Conservation (phyloP, 2,329 filamentous ascomycete species). For the Aureobasidium zeae region DNA sequence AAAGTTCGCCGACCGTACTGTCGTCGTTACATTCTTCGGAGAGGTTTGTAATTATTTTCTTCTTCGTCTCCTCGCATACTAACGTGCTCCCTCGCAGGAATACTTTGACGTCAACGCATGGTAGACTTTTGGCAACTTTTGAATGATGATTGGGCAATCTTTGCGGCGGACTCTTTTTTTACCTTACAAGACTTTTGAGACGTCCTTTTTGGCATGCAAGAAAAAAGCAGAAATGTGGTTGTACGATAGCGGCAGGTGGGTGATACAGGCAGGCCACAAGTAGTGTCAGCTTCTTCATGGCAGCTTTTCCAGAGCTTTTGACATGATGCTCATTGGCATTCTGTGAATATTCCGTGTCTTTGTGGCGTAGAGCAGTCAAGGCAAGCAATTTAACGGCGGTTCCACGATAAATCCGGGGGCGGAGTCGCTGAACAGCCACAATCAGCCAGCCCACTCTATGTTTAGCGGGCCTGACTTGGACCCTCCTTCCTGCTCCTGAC, state of each 20-base stretch:
- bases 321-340: neutral
- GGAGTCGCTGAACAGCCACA: constrained; percentile 8
- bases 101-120: constrained; percentile 90
- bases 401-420: constrained; percentile 14
- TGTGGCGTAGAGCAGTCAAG: no score
- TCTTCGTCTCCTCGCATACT: neutral
- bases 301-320: no score
- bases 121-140: constrained; percentile 42
- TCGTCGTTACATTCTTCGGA: constrained; percentile 92
- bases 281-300: no score
- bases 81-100: constrained; percentile 48
- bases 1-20: constrained; percentile 93
- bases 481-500: constrained; percentile 5
- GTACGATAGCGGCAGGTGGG: constrained; percentile 5
- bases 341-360: neutral
- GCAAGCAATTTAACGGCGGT: neutral
- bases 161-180: constrained; percentile 9
- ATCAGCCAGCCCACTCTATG: no score
- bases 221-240: constrained; percentile 9
- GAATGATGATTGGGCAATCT: constrained; percentile 13
- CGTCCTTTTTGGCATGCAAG: constrained; percentile 7
- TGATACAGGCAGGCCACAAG: no score
- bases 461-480: constrained; percentile 10
- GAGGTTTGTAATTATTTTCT: constrained; percentile 51
- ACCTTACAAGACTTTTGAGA: no score